Conservation (phyloP, 2,329 filamentous ascomycete species). For the Trichoderma gracile region DNA sequence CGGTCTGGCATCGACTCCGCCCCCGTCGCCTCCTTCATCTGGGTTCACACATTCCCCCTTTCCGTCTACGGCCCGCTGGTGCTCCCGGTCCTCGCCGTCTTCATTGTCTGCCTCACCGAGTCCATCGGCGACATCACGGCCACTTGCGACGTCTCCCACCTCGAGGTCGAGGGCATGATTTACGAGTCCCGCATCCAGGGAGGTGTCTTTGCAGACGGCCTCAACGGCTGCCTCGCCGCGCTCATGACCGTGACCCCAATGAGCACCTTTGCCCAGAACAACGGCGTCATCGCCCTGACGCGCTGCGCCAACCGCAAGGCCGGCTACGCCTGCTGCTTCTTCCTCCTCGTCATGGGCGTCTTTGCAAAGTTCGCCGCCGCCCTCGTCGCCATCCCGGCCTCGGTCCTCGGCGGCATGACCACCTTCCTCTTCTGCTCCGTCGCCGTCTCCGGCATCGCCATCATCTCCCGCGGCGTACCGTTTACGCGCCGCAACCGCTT, state of each 20-base stretch:
- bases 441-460: constrained; percentile 74
- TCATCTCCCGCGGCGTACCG: constrained; percentile 66
- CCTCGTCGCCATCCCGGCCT: constrained; percentile 70
- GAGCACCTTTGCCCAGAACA: constrained; percentile 81
- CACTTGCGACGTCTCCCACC: constrained; percentile 75
- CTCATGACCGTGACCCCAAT: constrained; percentile 80
- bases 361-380: constrained; percentile 82
- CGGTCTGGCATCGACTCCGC: constrained; percentile 69
- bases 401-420: constrained; percentile 70
- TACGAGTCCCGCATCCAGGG: constrained; percentile 80
- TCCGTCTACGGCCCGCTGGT: constrained; percentile 72
- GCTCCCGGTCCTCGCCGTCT: constrained; percentile 68
- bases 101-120: constrained; percentile 74
- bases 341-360: constrained; percentile 77
- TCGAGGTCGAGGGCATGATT: constrained; percentile 69
- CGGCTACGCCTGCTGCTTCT: constrained; percentile 75
- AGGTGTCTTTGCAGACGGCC: constrained; percentile 73
- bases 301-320: constrained; percentile 79
- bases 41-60: constrained; percentile 75
- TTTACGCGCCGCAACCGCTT: constrained; percentile 82
- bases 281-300: constrained; percentile 80
- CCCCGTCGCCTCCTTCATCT: constrained; percentile 72
- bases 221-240: constrained; percentile 73
- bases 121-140: constrained; percentile 80
- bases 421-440: constrained; percentile 80